phyloP scores from a whole-genome alignment of 2,329 filamentous ascomycete genomes.

The Malbranchea zuffiana region DNA sequence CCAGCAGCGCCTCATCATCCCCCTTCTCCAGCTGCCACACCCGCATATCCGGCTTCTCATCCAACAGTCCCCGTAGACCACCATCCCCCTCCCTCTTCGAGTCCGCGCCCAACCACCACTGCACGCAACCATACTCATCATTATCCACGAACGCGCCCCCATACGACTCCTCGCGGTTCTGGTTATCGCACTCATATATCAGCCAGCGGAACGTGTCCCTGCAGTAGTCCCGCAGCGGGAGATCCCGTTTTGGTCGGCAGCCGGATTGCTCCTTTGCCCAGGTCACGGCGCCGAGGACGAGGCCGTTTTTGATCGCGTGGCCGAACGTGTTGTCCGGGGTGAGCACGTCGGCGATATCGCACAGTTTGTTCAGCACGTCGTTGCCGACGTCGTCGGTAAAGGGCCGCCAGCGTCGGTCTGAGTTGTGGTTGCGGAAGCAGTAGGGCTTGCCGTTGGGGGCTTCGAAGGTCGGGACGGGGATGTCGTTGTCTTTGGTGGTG shows the following conservation, averaged over 20 bases:
- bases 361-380: neutral
- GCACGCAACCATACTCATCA: neutral
- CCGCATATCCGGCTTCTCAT: too few relatives aligned
- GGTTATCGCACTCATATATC: neutral
- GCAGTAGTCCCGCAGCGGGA: conserved; percentile 1
- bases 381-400: neutral
- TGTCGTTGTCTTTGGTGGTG: neutral
- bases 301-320: neutral
- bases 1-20: too few relatives aligned
- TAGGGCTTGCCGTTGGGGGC: neutral
- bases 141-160: neutral
- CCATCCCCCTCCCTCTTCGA: too few relatives aligned
- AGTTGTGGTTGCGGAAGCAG: conserved; percentile 1
- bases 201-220: neutral
- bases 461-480: neutral
- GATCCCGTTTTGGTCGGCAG: neutral
- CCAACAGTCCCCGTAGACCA: too few relatives aligned
- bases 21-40: too few relatives aligned
- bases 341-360: neutral
- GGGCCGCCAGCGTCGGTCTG: neutral
- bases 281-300: neutral
- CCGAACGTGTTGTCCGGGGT: neutral
- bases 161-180: neutral
- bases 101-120: neutral
- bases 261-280: neutral